Base-by-base conservation (phyloP, 306 rosid genomes). In the Lagenaria siceraria region DNA sequence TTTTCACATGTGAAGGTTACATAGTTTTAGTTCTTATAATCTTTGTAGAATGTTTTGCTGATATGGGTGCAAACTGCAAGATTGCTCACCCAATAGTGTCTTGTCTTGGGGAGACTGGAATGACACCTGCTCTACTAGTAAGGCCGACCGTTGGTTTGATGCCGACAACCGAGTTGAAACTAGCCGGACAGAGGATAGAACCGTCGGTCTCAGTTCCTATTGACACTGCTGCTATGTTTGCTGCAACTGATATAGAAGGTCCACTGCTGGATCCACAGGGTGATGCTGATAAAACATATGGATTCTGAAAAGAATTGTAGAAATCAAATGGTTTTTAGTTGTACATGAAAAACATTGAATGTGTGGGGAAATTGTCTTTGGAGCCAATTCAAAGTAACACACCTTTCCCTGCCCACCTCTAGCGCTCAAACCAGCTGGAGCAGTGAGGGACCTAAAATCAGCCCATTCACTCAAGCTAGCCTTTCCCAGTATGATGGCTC, bases 261-360 rank as follows among this genome's bases (percentile, higher is more conserved):
- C 96, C 96, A 52, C 66, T 84, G 80, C 97, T 92, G 5, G 93
- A 90, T 7, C 92, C 90, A 15, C 96, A 86, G 35, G 96, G 82
- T 48, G 78, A 58, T 21, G 82, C 83, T 2, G 40, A 38, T 51
- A 84, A 59, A 31, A 79, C 84, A 71, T 87, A 92, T 19, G 98
- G 96, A 74, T 90, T 90, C 97, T 92, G 81, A 79, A 66, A 18
- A 62, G 24, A 27, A 18, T 53, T 21, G 33, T 60, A 76, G 43
- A 43, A 76, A 43, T 56, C 4, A 29, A 33, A 74, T 31, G 61
- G 64, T 29, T 27, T 53, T 73, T 73, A 48, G 42, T 72, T 25
- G 12, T 49, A 27, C 74, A 29, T 36, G 18, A 3, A n/a, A 65
- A 65, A 33, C 48, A 64, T 64, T 31, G 25, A 17, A 64, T 7